A percentile compares a stretch with the other conserved stretches of the same genome.
Conservation (phyloP, 495 filamentous ascomycete genomes). For the Aeminium ludgeri region DNA sequence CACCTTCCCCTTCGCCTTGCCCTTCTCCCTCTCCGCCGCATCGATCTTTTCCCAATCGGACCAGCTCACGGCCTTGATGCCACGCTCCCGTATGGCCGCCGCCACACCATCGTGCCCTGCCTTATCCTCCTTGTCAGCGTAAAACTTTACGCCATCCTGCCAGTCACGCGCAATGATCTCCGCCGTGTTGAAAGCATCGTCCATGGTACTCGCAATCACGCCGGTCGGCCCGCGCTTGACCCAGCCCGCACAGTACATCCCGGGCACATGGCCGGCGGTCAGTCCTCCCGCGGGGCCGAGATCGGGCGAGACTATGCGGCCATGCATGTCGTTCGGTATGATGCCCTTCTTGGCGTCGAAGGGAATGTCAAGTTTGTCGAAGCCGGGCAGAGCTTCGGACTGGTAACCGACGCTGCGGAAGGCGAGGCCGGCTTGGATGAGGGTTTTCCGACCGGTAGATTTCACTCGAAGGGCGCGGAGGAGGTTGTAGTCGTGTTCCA, state of each 20-base stretch:
- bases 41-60: slow-evolving; percentile 78
- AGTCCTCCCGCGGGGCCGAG: slow-evolving; percentile 17
- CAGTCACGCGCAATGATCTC: slow-evolving; percentile 67
- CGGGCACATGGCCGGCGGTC: slow-evolving; percentile 39
- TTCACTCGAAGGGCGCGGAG: slow-evolving; percentile 37
- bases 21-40: slow-evolving; percentile 50
- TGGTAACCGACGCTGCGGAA: slow-evolving; percentile 92
- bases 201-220: slow-evolving; percentile 92
- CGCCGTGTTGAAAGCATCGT: slow-evolving; percentile 78
- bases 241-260: slow-evolving; percentile 90
- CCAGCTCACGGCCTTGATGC: slow-evolving; percentile 54
- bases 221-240: slow-evolving; percentile 90
- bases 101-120: slow-evolving; percentile 66
- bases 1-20: slow-evolving; percentile 49
- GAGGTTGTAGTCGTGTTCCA: slow-evolving; percentile 24
- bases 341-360: slow-evolving; percentile 59
- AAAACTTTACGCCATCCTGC: slow-evolving; percentile 22
- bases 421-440: slow-evolving; percentile 44
- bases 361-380: slow-evolving; percentile 57
- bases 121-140: slow-evolving; percentile 25
- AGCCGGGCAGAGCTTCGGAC: slow-evolving; percentile 56
- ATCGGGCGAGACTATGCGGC: slow-evolving; percentile 42
- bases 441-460: slow-evolving; percentile 25
- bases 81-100: slow-evolving; percentile 33
- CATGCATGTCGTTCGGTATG: slow-evolving; percentile 70